Conservation (phyloP, 2,329 filamentous ascomycete species). For the Talaromyces amestolkiae region DNA sequence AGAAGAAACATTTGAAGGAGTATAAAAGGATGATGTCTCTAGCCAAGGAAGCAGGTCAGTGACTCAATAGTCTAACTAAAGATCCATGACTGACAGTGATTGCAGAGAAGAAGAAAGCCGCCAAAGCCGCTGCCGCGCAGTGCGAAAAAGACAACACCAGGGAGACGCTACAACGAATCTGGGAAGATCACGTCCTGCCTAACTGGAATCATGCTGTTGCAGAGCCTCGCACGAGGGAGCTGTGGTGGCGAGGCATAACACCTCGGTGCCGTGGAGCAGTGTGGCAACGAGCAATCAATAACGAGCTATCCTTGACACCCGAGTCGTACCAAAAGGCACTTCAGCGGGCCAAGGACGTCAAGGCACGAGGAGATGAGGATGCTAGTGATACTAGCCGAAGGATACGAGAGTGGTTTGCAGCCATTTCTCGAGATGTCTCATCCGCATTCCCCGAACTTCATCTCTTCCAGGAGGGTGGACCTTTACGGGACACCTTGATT, state of each 20-base stretch:
- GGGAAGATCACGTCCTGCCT: constrained; percentile 60
- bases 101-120: constrained; percentile 50
- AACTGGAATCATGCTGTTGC: constrained; percentile 57
- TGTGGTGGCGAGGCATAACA: constrained; percentile 65
- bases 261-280: constrained; percentile 56
- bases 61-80: not conserved
- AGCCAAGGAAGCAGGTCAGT: constrained; percentile 56
- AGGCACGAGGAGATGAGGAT: constrained; percentile 44
- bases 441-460: constrained; percentile 58
- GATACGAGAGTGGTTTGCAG: constrained; percentile 52
- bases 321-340: constrained; percentile 58
- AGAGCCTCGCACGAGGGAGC: constrained; percentile 56
- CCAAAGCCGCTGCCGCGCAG: constrained; percentile 47
- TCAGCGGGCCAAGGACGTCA: constrained; percentile 52
- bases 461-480: constrained; percentile 55
- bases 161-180: constrained; percentile 57
- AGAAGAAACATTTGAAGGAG: constrained; percentile 78
- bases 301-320: constrained; percentile 57
- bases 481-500: constrained; percentile 55
- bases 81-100: not conserved
- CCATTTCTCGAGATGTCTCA: constrained; percentile 54
- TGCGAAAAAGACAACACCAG: constrained; percentile 53
- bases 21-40: constrained; percentile 66
- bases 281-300: constrained; percentile 61
- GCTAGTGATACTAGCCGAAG: constrained; percentile 43